These are phyloP conservation scores for Zostera marina DNA, from an alignment of 116 monocot genomes.

Conservation along the genomic window DNA sequence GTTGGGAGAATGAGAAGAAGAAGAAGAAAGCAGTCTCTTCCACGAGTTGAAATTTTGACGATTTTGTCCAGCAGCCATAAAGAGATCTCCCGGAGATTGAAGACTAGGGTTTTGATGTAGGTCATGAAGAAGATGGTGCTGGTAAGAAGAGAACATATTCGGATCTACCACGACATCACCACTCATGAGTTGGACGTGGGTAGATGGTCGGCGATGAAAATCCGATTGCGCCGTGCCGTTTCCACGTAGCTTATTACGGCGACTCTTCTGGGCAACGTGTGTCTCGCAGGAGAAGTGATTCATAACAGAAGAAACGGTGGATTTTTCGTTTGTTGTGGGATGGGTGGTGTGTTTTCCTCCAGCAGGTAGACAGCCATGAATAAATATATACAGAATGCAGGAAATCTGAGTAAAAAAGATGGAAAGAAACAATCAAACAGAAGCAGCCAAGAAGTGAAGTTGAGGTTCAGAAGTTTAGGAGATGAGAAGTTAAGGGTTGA, in stretches of 20 bases:
- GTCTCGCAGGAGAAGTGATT: not conserved
- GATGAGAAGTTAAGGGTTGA: not conserved
- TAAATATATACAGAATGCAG: too few relatives aligned
- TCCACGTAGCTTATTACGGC: conserved; percentile 58
- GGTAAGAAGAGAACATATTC: not conserved
- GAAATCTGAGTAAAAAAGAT: too few relatives aligned
- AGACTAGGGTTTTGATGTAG: not conserved
- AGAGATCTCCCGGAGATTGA: not conserved
- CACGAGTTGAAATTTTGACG: not conserved
- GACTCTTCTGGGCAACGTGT: conserved; percentile 72
- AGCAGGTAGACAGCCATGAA: not conserved
- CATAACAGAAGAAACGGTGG: too few relatives aligned
- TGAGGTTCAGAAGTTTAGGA: not conserved
- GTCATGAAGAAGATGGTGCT: not conserved
- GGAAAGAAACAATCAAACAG: not conserved
- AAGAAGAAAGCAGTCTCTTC: not conserved
- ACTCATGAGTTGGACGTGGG: not conserved
- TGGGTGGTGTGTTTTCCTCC: too few relatives aligned
- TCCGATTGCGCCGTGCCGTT: not conserved
- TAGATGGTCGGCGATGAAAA: not conserved
- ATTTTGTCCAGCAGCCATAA: not conserved
- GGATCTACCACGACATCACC: too few relatives aligned
- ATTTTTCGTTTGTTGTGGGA: too few relatives aligned
- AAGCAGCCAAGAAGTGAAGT: not conserved
- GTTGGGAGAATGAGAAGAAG: too few relatives aligned